Evolutionary conservation across 257 asterid species (phyloP), one percentile per base, ranked within the genome.

Genomic region (Solanum pimpinellifolium): DNA sequence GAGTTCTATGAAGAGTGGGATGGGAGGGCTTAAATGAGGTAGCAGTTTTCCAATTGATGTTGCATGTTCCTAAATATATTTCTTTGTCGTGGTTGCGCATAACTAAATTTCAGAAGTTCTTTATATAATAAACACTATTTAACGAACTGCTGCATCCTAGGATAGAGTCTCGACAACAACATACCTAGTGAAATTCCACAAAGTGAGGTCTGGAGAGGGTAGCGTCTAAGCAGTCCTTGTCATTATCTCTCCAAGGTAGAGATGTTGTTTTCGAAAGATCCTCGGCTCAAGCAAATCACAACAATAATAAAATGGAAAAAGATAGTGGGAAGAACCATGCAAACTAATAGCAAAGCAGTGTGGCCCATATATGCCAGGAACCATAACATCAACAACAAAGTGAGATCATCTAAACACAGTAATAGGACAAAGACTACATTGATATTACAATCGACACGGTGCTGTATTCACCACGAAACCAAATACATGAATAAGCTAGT

Each of bases 1-100:
- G 99, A 95, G 90, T 97, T 97, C 85, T 94, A 95, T 82, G 88
- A 90, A 88, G 99, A 97, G 91, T 97, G 99, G 99, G 95, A 93
- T 52, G 98, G 99, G 62, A 90, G 91, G 90, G 98, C 99, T 86
- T 95, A 94, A 95, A 86, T 76, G 62, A 75, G 87, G 86, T 74
- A 41, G 65, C 65, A 70, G 60, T 47, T 70, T 85, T 78, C 74
- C 59, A 46, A 20, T 59, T 70, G 46, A 31, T 29, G 56, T 47
- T 49, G 46, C n/a, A 7, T 66, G n/a, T 9, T 78, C 65, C 39
- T 75, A 12, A 75, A 41, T 41, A 12, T 41, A 39, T 56, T 75
- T 75, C 59, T 75, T 75, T 75, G 83, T 75, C 7, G 27, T 75
- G 83, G 83, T 23, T 75, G 83, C 15, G 11, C 44, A 72, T 33